Evolutionary conservation across 352 stramenopile species (phyloP), one percentile per base, ranked within the genome.

Genomic region (Phytopythium ostracodes): DNA sequence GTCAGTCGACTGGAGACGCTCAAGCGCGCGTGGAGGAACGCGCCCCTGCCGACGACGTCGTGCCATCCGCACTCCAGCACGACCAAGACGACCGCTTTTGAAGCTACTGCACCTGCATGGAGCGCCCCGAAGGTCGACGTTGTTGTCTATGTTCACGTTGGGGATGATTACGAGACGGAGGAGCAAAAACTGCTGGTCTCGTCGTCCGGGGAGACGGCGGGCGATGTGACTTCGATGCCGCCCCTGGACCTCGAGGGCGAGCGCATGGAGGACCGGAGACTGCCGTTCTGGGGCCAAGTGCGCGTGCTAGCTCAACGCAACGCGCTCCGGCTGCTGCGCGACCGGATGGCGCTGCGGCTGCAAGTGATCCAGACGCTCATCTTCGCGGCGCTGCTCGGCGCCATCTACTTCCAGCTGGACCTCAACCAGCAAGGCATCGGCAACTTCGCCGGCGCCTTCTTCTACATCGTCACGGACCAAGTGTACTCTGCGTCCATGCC

Each of bases 331-430:
- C 22, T 85, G n/a, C 59, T 87, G 8, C 75, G 79, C 18, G 75
- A 87, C 56, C 64, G 72, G 11, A 68, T 78, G 6, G 70, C 63
- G 5, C 60, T 88, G 42, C 44, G 64, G 18, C 35, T 78, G 2
- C 72, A 68, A n/a, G 60, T 68, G 8, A 35, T 73, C 1, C 75
- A 84, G 53, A 72, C 72, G 29, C 53, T 88, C 7, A 60, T 83
- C 55, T 72, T 78, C 22, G 66, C 68, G 15, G 24, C 85, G 1
- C 58, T 88, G 0, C 69, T 81, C 0, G 64, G 76, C 2, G 60
- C 79, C n/a, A 81, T 87, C 54, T 88, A 79, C 64, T 78, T 81
- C 60, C 76, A 87, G 64, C 51, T 88, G 0, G 56, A 60, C 0
- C 25, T 77, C 38, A 67, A 70, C 38, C 79, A 86, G 42, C 66